Evolutionary conservation across 208 protist genomes (phyloP).

Genomic region (Leishmania lainsoni): DNA sequence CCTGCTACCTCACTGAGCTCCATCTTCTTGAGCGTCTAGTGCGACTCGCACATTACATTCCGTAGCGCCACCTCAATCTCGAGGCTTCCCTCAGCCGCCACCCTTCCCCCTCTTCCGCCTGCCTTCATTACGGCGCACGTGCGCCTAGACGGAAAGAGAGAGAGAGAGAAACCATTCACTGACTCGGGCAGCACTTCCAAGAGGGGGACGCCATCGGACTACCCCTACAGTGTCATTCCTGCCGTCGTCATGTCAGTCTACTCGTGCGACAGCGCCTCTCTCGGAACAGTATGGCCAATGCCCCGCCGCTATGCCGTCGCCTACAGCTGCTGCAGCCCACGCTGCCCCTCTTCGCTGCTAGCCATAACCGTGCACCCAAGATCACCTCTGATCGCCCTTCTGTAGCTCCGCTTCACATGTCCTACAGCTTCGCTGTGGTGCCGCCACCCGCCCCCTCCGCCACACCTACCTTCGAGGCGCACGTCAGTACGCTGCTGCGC

Average conservation of each 20-base stretch:
- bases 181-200: neutral
- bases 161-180: too few species aligned
- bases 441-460: constrained; percentile 44
- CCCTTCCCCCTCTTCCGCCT: neutral
- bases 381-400: neutral
- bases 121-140: neutral
- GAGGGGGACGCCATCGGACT: neutral
- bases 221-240: neutral
- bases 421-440: constrained; percentile 47
- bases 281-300: neutral
- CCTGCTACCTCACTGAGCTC: neutral
- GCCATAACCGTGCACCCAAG: too few species aligned
- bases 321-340: constrained; percentile 26
- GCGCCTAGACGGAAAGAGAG: neutral
- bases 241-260: neutral
- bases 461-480: constrained; percentile 24
- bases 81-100: neutral
- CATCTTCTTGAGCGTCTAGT: neutral
- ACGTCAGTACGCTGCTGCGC: constrained; percentile 27
- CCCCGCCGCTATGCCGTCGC: constrained; percentile 18
- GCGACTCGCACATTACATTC: neutral
- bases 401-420: constrained; percentile 7
- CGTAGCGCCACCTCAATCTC: neutral
- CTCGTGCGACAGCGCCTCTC: neutral
- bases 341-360: neutral